Percentiles rank a stretch among this genome's conserved stretches.
Evolutionary conservation across 768 basidiomycete genomes (phyloP).

Genomic region (Suillus lakei): DNA sequence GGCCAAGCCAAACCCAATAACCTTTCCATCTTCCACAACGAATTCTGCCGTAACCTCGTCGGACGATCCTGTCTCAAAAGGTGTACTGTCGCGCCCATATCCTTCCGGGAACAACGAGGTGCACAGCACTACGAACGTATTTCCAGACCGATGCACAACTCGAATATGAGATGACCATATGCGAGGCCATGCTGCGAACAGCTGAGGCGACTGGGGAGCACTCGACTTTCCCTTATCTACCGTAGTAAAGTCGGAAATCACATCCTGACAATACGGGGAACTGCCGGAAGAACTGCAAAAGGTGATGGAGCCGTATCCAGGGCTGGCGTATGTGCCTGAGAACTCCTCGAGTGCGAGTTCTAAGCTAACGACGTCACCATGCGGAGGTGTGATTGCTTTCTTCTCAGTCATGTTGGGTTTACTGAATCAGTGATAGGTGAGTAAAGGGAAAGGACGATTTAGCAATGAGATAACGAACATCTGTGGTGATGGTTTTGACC

Average conservation of each 20-base stretch:
- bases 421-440: slow-evolving; percentile 1
- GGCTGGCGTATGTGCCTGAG: slow-evolving; percentile 41
- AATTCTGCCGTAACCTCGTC: slow-evolving; percentile 23
- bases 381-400: background rate
- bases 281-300: slow-evolving; percentile 37
- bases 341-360: slow-evolving; percentile 29
- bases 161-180: slow-evolving; percentile 45
- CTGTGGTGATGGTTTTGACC: background rate
- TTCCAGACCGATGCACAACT: slow-evolving; percentile 22
- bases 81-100: slow-evolving; percentile 40
- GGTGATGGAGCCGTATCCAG: slow-evolving; percentile 43
- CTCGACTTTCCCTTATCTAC: slow-evolving; percentile 23
- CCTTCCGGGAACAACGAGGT: slow-evolving; percentile 41
- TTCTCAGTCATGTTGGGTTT: background rate
- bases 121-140: slow-evolving; percentile 24
- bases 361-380: background rate
- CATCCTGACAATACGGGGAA: slow-evolving; percentile 26
- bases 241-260: slow-evolving; percentile 33
- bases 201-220: slow-evolving; percentile 13
- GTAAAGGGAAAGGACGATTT: background rate
- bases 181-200: slow-evolving; percentile 39
- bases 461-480: slow-evolving; percentile 11
- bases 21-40: slow-evolving; percentile 27
- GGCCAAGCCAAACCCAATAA: slow-evolving; percentile 35
- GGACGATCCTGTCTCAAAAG: slow-evolving; percentile 30